A percentile compares a stretch with the other conserved stretches of the same genome.
Conservation (phyloP, 768 basidiomycete species). For the Leccinellum luteum region DNA sequence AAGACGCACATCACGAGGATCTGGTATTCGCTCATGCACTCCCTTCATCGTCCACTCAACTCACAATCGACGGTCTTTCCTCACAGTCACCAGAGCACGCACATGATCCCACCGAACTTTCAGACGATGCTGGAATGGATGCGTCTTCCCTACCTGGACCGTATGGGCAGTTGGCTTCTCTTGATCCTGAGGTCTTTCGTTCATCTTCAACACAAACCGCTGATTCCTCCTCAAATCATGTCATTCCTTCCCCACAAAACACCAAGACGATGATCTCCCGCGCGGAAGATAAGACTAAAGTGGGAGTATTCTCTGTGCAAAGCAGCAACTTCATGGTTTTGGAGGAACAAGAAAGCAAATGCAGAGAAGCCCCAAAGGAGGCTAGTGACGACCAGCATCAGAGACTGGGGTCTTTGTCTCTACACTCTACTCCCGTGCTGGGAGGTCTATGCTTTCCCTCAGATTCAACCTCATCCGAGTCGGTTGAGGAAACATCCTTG, state of each 20-base stretch:
- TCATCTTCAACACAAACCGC: slow-evolving; percentile 1
- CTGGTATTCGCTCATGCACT: slow-evolving; percentile 1
- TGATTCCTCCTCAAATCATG: slow-evolving; percentile 1
- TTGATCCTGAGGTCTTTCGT: neutral
- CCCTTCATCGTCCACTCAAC: slow-evolving; percentile 9
- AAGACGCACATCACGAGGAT: neutral
- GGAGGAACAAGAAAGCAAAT: slow-evolving; percentile 21
- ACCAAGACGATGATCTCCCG: neutral
- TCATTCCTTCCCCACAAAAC: neutral
- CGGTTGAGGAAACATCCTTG: slow-evolving; percentile 11
- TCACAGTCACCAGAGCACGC: slow-evolving; percentile 20
- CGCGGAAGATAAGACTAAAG: neutral
- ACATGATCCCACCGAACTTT: slow-evolving; percentile 6
- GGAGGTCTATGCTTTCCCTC: slow-evolving; percentile 35
- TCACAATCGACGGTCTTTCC: slow-evolving; percentile 22
- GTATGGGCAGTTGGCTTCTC: slow-evolving; percentile 3
- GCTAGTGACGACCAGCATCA: slow-evolving; percentile 27
- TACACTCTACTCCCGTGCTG: slow-evolving; percentile 47
- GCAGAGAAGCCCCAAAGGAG: slow-evolving; percentile 32
- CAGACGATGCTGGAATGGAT: slow-evolving; percentile 5
- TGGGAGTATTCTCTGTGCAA: neutral
- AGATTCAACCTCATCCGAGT: slow-evolving; percentile 12
- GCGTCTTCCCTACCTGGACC: neutral
- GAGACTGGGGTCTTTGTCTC: slow-evolving; percentile 59
- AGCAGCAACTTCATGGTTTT: neutral